phyloP scores from a whole-genome alignment of 441 rosid species.

The Corymbia calophylla region DNA sequence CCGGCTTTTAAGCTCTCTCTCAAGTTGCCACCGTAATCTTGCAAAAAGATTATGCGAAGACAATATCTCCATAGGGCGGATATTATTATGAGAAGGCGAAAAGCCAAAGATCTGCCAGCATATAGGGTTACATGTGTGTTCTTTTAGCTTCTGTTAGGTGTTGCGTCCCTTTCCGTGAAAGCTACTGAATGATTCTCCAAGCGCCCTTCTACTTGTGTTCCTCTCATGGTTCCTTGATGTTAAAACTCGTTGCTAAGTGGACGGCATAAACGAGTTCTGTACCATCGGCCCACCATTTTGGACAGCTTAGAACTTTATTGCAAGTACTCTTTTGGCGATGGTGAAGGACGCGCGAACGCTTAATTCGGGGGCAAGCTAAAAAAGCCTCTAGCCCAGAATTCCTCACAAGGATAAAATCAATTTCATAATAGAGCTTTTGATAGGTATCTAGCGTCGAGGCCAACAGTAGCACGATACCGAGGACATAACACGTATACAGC shows the following conservation, averaged over 20 bases:
- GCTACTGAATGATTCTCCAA: background rate
- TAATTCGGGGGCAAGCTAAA: background rate
- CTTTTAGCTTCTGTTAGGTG: background rate
- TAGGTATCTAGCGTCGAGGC: background rate
- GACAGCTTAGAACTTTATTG: background rate
- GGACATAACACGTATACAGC: background rate
- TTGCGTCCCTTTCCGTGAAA: background rate
- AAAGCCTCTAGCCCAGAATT: background rate
- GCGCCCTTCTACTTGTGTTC: background rate
- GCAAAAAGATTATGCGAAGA: no score
- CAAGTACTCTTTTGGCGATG: background rate
- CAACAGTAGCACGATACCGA: background rate
- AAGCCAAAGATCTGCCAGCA: background rate
- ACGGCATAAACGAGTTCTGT: background rate
- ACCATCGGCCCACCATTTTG: rapidly evolving
- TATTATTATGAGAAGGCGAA: no score
- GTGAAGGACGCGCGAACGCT: background rate
- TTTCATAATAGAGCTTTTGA: rapidly evolving
- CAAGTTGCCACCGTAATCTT: background rate
- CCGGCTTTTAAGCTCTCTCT: background rate
- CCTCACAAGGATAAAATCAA: background rate
- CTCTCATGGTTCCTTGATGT: background rate
- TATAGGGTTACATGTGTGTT: background rate
- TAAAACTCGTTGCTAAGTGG: background rate
- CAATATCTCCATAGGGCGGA: no score